Evolutionary conservation across 2,329 filamentous ascomycete species (phyloP), one percentile per base, ranked within the genome.

Genomic region (Fonsecaea pugnacius): DNA sequence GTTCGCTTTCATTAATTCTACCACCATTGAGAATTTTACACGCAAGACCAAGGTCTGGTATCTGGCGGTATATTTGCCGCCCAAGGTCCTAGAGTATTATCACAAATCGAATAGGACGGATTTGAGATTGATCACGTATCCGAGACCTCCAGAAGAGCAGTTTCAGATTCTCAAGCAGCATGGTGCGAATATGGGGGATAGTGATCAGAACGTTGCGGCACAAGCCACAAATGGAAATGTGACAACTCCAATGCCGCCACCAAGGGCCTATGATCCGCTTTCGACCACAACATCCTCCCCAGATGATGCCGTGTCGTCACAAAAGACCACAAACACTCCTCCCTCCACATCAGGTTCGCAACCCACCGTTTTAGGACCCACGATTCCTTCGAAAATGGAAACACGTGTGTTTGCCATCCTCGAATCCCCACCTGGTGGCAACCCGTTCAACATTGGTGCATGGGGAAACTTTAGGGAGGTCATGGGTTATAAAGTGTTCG

Each of bases 11-110:
- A 79, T 84, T 59, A 97, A 97, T 73, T 83, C 88, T 53, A 96
- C 93, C 0, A 96, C 92, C 18, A 89, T 99, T 64, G 95, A 99
- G 74, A 85, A 88, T 63, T 80, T 96, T 30, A 84, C 82, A 68
- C 81, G 82, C 62, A 84, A 81, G 66, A 82, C 78, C 18, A 87
- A 85, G 65, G 85, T 87, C 4, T 89, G 90, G 77, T 87, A 88
- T 58, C 79, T 98, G 35, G 93, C 94, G 1, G 85, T 97, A 5
- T 84, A 88, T 27, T 83, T 94, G 18, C 88, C 88, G 18, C 78
- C 78, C 5, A 72, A 77, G 5, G 73, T 80, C 16, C 57, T 76
- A 59, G 58, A 67, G 27, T 51, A 56, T 36, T 68, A 64, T 76
- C 50, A 81, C 78, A n/a, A 76, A 72, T 18, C 68, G 76, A 60